A percentile compares a stretch with the other conserved stretches of the same genome.
These are phyloP conservation scores for Coffea eugenioides DNA, from an alignment of 257 asterid genomes.

Conservation along the genomic window DNA sequence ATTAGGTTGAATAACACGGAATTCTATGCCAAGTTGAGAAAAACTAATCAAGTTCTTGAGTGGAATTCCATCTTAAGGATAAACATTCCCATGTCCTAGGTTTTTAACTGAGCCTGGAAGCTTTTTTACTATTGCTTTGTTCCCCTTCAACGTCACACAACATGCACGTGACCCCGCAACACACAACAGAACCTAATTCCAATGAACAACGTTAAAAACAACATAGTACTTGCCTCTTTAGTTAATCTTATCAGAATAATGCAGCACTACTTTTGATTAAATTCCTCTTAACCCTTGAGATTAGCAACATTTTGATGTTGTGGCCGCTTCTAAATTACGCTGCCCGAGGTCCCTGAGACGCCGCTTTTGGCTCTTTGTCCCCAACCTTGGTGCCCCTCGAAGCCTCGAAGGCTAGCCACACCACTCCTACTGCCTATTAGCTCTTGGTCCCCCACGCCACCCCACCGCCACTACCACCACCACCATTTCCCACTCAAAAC, in stretches of 20 bases:
- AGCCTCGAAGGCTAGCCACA: constrained; percentile 1
- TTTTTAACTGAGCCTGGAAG: constrained; percentile 1
- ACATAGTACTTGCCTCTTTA: background rate
- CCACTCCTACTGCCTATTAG: background rate
- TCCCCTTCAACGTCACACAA: constrained; percentile 22
- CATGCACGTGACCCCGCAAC: constrained; percentile 32
- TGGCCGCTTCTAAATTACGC: constrained; percentile 6
- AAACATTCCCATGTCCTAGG: background rate
- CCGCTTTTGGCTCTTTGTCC: constrained; percentile 22
- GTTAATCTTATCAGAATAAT: background rate
- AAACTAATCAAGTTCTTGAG: no score
- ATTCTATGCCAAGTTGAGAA: background rate
- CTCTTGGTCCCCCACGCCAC: constrained; percentile 22
- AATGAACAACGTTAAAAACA: constrained; percentile 3
- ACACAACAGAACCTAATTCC: constrained; percentile 9
- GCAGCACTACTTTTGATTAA: background rate
- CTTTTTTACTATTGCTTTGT: background rate
- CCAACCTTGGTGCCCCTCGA: constrained; percentile 3
- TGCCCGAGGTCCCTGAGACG: constrained; percentile 6
- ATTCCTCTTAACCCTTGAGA: background rate
- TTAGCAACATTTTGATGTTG: constrained; percentile 1
- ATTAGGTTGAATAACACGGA: no score
- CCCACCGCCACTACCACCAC: constrained; percentile 7
- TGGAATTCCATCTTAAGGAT: background rate
- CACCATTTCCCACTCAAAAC: background rate